A percentile compares a stretch with the other conserved stretches of the same genome.
phyloP scores from a whole-genome alignment of 179 eudicot species.

The Carnegiea gigantea region DNA sequence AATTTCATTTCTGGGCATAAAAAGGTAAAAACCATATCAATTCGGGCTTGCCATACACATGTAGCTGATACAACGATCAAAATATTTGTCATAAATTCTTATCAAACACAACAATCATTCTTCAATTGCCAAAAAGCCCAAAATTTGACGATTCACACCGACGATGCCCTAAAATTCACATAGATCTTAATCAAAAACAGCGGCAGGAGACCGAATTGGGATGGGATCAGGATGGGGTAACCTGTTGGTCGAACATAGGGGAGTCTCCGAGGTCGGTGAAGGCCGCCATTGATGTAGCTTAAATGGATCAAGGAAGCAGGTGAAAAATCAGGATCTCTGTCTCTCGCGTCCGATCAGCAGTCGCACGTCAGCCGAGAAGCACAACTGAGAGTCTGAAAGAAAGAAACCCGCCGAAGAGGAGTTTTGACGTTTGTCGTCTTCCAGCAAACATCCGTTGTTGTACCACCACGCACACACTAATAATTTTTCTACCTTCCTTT shows the following conservation, averaged over 20 bases:
- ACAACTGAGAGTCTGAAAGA: background rate
- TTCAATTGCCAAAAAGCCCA: background rate
- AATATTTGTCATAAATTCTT: background rate
- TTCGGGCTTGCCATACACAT: background rate
- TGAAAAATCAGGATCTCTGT: background rate
- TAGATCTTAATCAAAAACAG: background rate
- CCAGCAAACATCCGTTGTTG: conserved; percentile 1
- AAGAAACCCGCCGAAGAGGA: conserved; percentile 3
- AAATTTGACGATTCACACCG: background rate
- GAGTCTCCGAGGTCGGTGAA: conserved; percentile 87
- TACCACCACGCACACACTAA: background rate
- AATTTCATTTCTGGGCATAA: background rate
- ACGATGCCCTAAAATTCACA: background rate
- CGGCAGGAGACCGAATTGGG: background rate
- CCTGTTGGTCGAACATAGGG: conserved; percentile 94
- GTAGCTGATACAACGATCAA: background rate
- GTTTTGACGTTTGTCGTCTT: background rate
- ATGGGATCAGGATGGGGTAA: background rate
- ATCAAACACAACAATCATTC: background rate
- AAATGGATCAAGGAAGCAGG: background rate
- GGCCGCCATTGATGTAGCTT: conserved; percentile 50
- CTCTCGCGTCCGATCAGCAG: background rate
- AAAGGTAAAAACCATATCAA: background rate
- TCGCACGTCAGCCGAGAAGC: background rate
- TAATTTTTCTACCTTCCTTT: no score